Percentiles rank a stretch among this genome's conserved stretches.
These are phyloP conservation scores for Alternaria gansuensis DNA, from an alignment of 2,329 filamentous ascomycete species.

Conservation along the genomic window DNA sequence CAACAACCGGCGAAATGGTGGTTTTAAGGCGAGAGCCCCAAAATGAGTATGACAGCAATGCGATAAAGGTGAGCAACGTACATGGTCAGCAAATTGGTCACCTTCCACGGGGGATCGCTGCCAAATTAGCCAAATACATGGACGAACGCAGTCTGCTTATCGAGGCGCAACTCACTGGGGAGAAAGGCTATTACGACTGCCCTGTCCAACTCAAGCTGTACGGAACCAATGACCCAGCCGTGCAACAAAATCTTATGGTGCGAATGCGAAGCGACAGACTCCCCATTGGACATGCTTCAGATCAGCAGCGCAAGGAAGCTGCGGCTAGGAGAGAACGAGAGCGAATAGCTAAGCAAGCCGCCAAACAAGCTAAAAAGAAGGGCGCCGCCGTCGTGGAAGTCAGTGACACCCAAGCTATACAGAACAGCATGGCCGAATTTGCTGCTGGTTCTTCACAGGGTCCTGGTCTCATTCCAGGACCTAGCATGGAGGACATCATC, in stretches of 20 bases:
- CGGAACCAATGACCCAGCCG: constrained; percentile 67
- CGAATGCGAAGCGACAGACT: constrained; percentile 72
- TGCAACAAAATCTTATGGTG: constrained; percentile 65
- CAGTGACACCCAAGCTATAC: constrained; percentile 27
- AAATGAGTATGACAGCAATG: constrained; percentile 69
- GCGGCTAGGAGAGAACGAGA: constrained; percentile 65
- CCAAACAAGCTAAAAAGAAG: constrained; percentile 43
- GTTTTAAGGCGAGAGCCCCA: constrained; percentile 66
- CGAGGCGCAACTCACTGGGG: constrained; percentile 74
- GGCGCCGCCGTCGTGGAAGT: constrained; percentile 37
- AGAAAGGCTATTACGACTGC: constrained; percentile 74
- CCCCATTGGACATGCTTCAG: constrained; percentile 54
- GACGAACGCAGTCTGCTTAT: constrained; percentile 63
- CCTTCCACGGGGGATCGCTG: constrained; percentile 71
- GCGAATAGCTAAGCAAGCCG: constrained; percentile 55
- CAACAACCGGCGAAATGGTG: constrained; percentile 49
- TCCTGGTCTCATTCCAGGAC: constrained; percentile 47
- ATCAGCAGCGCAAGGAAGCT: constrained; percentile 62
- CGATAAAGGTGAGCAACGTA: constrained; percentile 81
- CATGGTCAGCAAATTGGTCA: constrained; percentile 80
- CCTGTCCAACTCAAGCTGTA: constrained; percentile 75
- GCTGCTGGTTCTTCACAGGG: constrained; percentile 38
- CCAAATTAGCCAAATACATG: constrained; percentile 78
- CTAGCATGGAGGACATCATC: constrained; percentile 70
- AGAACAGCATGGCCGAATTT: constrained; percentile 39